Base-by-base conservation (phyloP, 2,329 filamentous ascomycete species). In the Colletotrichum viniferum region DNA sequence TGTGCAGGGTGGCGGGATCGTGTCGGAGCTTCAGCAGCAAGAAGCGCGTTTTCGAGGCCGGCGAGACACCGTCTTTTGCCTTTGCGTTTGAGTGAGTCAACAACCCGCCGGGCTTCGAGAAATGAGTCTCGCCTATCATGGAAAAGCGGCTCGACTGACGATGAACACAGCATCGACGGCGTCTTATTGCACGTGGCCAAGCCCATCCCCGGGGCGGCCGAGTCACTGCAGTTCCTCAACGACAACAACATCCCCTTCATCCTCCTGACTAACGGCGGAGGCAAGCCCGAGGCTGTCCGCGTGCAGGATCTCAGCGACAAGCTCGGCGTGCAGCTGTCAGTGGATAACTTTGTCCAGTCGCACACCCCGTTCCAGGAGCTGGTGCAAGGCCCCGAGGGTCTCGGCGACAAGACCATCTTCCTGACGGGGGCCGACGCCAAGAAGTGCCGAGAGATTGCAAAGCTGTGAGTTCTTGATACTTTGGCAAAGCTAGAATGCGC, bases 241-340 rank as follows among this genome's bases (percentile, higher is more conserved):
- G 85, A 89, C 62, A 90, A 96, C 81, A 88, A 91, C 62, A 95
- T 98, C 61, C 96, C 96, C 14, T 98, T 98, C 86, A 96, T 99
- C 80, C 91, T 99, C 38, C 89, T 99, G 77, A 99, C 97, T 74
- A 99, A 99, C 85, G 97, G 97, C 79, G 97, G 97, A 56, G 97
- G 97, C 73, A 95, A 94, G 81, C 91, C 92, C 77, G 96, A 98
- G 85, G 77, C 67, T n/a, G 78, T 71, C 32, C 74, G 78, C 28
- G 76, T 79, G 21, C 63, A 69, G 52, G 77, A 77, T 26, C 61
- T 80, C 26, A 77, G 74, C 72, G 70, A 71, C 28, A 81, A 80
- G 66, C 86, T 95, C 10, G 84, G 88, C 9, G 84, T 93, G 1
- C 82, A 87, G 6, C 84, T 94, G 34, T 85, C 77, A 12, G 78